Conservation (phyloP, 805 yeast species). For the Pichia pseudocactophila region DNA sequence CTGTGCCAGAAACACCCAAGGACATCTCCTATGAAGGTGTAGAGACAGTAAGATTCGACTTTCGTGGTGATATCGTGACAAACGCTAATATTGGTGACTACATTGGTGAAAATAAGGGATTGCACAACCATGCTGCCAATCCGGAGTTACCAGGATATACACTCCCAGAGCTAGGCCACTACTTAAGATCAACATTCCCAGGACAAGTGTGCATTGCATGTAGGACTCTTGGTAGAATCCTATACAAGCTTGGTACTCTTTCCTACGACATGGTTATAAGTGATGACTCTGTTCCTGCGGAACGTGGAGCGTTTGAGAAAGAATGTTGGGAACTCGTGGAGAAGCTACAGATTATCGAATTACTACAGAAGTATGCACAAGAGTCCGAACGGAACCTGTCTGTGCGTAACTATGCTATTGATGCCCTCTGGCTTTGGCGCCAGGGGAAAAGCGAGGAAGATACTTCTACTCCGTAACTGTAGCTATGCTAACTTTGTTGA, state of each 20-base stretch:
- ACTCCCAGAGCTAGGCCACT: conserved; percentile 67
- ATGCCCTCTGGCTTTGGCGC: conserved; percentile 87
- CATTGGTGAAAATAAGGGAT: conserved; percentile 38
- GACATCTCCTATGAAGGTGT: conserved; percentile 43
- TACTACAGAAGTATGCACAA: conserved; percentile 59
- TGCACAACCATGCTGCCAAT: conserved; percentile 86
- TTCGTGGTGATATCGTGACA: conserved; percentile 67
- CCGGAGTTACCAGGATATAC: conserved; percentile 94
- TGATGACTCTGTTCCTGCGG: conserved; percentile 23
- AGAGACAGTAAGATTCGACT: conserved; percentile 77
- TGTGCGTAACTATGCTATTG: conserved; percentile 75
- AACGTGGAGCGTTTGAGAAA: conserved; percentile 35
- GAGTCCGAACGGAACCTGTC: conserved; percentile 55
- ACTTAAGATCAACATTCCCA: conserved; percentile 68
- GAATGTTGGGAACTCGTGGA: conserved; percentile 67
- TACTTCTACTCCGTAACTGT: conserved; percentile 13
- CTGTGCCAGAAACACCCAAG: conserved; percentile 29
- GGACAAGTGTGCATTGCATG: conserved; percentile 85
- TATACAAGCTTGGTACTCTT: conserved; percentile 64
- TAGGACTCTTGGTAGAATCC: conserved; percentile 76
- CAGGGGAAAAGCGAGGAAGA: conserved; percentile 37
- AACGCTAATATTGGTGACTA: conserved; percentile 17
- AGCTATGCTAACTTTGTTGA: conserved; percentile 30
- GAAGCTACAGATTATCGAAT: conserved; percentile 51
- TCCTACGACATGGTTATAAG: conserved; percentile 28